Base-by-base conservation (phyloP, 805 yeast genomes). In the Kazachstania kunashirensis region DNA sequence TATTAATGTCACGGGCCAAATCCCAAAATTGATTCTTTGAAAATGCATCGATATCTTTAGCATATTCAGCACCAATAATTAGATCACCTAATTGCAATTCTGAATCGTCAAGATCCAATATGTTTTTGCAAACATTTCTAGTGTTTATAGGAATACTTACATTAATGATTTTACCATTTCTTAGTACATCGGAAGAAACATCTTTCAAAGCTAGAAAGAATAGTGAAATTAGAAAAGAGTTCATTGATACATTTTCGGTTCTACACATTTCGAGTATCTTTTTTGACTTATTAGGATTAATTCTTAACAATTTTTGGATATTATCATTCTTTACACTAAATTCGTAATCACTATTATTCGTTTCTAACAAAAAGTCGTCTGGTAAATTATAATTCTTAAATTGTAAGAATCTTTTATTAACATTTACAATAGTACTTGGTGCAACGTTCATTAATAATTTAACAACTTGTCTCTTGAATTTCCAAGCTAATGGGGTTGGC, bases 61-160 rank as follows among this genome's bases (percentile, higher is more conserved):
- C 25, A 12, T 44, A 37, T 11, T 43, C 48, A 10, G 40, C 27
- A 10, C 44, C 39, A 3, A 48, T 50, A 5, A 55, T 45, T 24
- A 47, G 53, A 34, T 52, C 48, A 14, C 61, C 61, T 32, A 54
- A 29, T 21, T 41, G 38, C 6, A 38, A 10, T 11, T 41, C 32
- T 14, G 33, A 16, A 6, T 42, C 41, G 7, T 42, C 24, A 2
- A 37, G 14, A 9, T 34, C 23, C 13, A 48, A 20, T 3, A 27
- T 14, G 15, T 39, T 31, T 18, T 41, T 37, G 28, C 52, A 43
- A 4, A 38, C 34, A 4, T 11, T 14, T 37, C 60, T 45, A 0
- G 58, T 45, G 38, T 53, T 50, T 41, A 55, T 44, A 12, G 60
- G 60, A 4, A 55, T 36, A 21, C 29, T 33, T 9, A 44, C 36